Conservation (phyloP, 306 rosid genomes). For the Senna siamea region DNA sequence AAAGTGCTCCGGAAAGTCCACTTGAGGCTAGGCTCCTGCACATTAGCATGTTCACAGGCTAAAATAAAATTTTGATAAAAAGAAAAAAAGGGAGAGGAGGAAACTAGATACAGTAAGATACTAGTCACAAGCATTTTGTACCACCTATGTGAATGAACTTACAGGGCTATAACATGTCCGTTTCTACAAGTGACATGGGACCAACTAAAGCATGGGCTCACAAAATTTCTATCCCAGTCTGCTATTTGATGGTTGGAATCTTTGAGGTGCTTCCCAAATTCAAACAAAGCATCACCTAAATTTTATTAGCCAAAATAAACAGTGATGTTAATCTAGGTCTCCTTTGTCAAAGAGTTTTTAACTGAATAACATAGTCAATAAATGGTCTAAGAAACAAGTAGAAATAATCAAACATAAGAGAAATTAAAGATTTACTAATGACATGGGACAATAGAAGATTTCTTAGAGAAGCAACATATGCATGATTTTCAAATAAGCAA, state of each 20-base stretch:
- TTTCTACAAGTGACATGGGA: conserved; percentile 73
- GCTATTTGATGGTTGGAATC: conserved; percentile 61
- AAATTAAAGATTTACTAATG: not conserved
- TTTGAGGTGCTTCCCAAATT: conserved; percentile 59
- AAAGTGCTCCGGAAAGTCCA: conserved; percentile 81
- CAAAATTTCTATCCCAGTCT: conserved; percentile 72
- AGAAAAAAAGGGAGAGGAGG: not conserved
- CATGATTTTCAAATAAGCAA: not conserved
- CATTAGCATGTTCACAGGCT: conserved; percentile 29
- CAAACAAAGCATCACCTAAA: conserved; percentile 78
- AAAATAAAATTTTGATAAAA: conserved; percentile 27
- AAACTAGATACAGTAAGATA: conserved; percentile 10
- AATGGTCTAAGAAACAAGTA: not conserved
- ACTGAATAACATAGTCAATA: not conserved
- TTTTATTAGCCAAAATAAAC: conserved; percentile 27
- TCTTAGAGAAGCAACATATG: not conserved
- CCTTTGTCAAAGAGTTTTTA: not conserved
- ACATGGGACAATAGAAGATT: conserved; percentile 16
- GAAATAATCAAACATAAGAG: conserved; percentile 3
- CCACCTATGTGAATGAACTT: conserved; percentile 49
- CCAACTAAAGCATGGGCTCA: conserved; percentile 92
- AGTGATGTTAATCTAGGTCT: not conserved
- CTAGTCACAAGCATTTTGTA: conserved; percentile 3
- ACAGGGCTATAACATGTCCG: conserved; percentile 79
- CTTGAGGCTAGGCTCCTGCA: conserved; percentile 77